phyloP scores from a whole-genome alignment of 768 basidiomycete genomes.

The Gymnopilus dilepis region DNA sequence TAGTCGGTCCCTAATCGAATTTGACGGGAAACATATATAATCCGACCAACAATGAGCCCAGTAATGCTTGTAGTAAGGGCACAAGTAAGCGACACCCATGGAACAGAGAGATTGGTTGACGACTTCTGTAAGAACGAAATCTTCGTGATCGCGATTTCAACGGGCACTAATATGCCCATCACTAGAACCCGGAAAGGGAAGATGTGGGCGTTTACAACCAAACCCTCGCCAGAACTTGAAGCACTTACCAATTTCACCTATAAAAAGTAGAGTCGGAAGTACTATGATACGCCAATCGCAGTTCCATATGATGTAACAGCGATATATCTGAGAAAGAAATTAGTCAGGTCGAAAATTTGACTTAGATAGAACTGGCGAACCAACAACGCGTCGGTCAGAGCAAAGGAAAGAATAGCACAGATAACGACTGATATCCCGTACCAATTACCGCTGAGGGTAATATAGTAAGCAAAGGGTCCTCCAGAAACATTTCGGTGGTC shows the following conservation, averaged over 20 bases:
- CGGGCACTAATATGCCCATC: not conserved
- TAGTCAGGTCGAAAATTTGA: not conserved
- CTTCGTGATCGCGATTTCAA: not conserved
- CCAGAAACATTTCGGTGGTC: not conserved
- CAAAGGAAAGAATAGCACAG: not conserved
- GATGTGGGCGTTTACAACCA: too few relatives aligned
- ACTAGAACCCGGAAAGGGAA: not conserved
- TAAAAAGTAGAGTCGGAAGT: not conserved
- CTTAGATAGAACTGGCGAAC: not conserved
- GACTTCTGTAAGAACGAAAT: not conserved
- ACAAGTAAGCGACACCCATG: conserved; percentile 7
- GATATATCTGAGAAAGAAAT: not conserved
- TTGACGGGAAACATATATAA: conserved; percentile 1
- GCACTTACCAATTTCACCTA: not conserved
- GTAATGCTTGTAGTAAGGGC: conserved; percentile 2
- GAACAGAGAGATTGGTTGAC: conserved; percentile 9
- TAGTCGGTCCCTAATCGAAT: not conserved
- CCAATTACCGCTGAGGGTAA: not conserved
- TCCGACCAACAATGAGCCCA: conserved; percentile 6
- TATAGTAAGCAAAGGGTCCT: not conserved
- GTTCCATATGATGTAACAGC: conserved; percentile 4
- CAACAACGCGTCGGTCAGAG: not conserved
- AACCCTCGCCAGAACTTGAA: not conserved
- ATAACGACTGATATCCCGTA: not conserved
- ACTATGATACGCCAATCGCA: not conserved